Conservation (phyloP, 1,284 basidiomycete genomes). For the Polyporus tsugae region DNA sequence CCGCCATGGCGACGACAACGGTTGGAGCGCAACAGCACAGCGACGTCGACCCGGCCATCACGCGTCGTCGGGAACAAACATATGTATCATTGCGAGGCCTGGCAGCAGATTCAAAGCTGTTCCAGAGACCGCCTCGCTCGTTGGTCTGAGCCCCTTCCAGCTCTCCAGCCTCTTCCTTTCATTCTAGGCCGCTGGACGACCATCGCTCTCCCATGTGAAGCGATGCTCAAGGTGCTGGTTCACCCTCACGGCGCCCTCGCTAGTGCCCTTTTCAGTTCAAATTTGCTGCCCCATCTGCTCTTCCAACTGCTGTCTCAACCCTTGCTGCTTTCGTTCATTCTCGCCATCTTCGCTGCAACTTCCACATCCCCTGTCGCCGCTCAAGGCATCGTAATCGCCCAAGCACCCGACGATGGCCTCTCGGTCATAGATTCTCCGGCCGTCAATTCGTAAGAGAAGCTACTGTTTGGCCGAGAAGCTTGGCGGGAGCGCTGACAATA, state of each 20-base stretch:
- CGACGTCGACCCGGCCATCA: too few species aligned
- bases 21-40: background rate
- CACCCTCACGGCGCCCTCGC: slow-evolving; percentile 30
- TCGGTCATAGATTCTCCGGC: slow-evolving; percentile 56
- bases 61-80: slow-evolving; percentile 5
- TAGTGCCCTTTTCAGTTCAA: slow-evolving; percentile 10
- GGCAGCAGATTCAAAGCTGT: slow-evolving; percentile 15
- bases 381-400: slow-evolving; percentile 47
- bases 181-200: slow-evolving; percentile 28
- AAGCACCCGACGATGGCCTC: slow-evolving; percentile 56
- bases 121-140: slow-evolving; percentile 6
- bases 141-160: slow-evolving; percentile 16
- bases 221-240: slow-evolving; percentile 34
- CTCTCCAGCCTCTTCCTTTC: slow-evolving; percentile 16
- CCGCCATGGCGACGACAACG: slow-evolving; percentile 9
- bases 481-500: slow-evolving; percentile 2
- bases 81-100: background rate
- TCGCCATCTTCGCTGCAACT: slow-evolving; percentile 18
- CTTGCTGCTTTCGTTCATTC: slow-evolving; percentile 26
- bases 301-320: slow-evolving; percentile 15
- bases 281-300: slow-evolving; percentile 9
- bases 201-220: slow-evolving; percentile 30
- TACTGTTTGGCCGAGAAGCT: background rate
- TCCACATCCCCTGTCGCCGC: slow-evolving; percentile 31
- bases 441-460: slow-evolving; percentile 48